Evolutionary conservation across 106 monocot genomes (phyloP).

Genomic region (Acanthochlamys bracteata): DNA sequence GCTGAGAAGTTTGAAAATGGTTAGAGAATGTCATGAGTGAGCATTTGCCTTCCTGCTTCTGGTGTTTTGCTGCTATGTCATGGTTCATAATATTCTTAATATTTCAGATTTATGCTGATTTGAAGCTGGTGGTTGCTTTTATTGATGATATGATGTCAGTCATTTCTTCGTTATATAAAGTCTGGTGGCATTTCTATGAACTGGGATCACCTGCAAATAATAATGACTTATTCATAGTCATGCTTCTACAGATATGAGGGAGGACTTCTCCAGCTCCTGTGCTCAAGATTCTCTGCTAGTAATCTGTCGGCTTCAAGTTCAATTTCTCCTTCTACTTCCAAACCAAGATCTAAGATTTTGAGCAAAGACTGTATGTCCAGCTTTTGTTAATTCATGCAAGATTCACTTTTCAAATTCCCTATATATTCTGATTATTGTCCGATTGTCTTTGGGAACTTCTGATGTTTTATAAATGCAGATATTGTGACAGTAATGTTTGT

Average conservation of each 20-base stretch:
- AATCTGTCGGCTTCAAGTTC: conserved; percentile 13
- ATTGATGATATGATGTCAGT: too few relatives aligned
- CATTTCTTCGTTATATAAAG: too few relatives aligned
- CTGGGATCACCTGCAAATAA: too few relatives aligned
- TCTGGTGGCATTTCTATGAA: too few relatives aligned
- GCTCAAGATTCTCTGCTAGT: conserved; percentile 18
- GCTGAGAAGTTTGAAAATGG: too few relatives aligned
- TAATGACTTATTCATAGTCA: too few relatives aligned
- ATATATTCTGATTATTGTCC: neutral
- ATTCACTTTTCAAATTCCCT: conserved; percentile 2
- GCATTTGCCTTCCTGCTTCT: too few relatives aligned
- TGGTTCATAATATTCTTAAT: too few relatives aligned
- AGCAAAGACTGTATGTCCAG: conserved; percentile 61
- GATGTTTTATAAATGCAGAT: conserved; percentile 35
- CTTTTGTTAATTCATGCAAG: neutral
- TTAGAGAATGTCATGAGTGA: too few relatives aligned
- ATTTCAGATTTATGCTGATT: too few relatives aligned
- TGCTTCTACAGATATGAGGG: conserved; percentile 35
- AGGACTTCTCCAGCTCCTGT: conserved; percentile 51
- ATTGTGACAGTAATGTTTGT: conserved; percentile 84
- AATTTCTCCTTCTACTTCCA: conserved; percentile 17
- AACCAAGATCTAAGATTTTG: conserved; percentile 32
- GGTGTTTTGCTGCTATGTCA: too few relatives aligned
- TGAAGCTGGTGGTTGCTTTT: too few relatives aligned
- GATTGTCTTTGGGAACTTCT: neutral